Base-by-base conservation (phyloP, 2,329 filamentous ascomycete genomes). In the Pestalotiopsis sp. region DNA sequence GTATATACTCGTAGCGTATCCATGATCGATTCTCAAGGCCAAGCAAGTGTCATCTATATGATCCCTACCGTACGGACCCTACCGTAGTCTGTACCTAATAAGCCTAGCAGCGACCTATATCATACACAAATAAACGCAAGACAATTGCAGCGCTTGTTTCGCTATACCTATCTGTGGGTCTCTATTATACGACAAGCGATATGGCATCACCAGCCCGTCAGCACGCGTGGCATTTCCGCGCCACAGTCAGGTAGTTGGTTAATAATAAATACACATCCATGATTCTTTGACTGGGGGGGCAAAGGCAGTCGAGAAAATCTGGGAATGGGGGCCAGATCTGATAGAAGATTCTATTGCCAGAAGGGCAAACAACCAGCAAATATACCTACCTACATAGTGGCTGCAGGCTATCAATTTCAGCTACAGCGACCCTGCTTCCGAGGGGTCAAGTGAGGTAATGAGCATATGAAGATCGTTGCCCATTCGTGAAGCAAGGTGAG, bases 301-400 rank as follows among this genome's bases (percentile, higher is more conserved):
- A 36, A 36, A 36, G 31, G 20, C 23, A 45, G 57, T 14, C 41
- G 49, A 57, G 14, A 25, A 49, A 31, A 45, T 66, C 31, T 13
- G 20, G 20, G 39, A 27, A 59, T 66, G 64, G 56, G 56, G 64
- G 64, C 64, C 20, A 66, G 64, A 66, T 66, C 56, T 66, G 36
- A 39, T 62, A 62, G 38, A 14, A 41, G 45, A 20, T 9, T 52
- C 9, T n/a, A 20, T n/a, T 52, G 45, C 17, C 1, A 9, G 20
- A n/a, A 9, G 20, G 20, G 45, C 45, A 52, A 52, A 20, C 45
- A n/a, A 52, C 17, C 41, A 49, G 41, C 41, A 23, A 36, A 27
- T 59, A 17, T 25, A 27, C 25, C 23, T 59, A 59, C 20, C 25
- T 36, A 23, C 56, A 58, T 23, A 58, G 20, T 23, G 25, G 23